These are phyloP conservation scores for Papilionanthe hybrid DNA, from an alignment of 116 monocot species.

Conservation along the genomic window DNA sequence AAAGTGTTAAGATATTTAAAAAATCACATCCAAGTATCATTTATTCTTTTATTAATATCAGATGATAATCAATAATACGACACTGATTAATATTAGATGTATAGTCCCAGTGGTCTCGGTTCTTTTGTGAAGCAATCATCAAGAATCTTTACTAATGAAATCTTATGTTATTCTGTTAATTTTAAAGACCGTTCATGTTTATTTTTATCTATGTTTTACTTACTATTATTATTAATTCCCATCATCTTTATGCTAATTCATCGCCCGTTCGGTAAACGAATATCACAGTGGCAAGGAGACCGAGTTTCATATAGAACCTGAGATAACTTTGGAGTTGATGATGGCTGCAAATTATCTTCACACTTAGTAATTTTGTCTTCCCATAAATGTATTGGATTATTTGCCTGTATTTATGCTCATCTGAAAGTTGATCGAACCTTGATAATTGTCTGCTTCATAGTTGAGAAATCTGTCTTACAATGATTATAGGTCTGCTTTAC, in stretches of 20 bases:
- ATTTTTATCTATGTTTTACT: not conserved
- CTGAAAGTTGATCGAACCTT: not conserved
- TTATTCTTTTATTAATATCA: too few relatives aligned
- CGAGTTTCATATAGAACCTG: slow-evolving; percentile 90
- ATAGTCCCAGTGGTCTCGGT: too few relatives aligned
- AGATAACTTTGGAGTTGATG: slow-evolving; percentile 90
- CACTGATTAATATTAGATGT: too few relatives aligned
- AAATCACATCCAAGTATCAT: too few relatives aligned
- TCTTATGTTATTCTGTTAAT: too few relatives aligned
- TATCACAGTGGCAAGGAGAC: slow-evolving; percentile 85
- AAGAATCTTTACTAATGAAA: too few relatives aligned
- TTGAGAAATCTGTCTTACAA: not conserved
- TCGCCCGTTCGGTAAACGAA: slow-evolving; percentile 4
- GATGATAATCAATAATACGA: too few relatives aligned
- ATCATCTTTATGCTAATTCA: not conserved
- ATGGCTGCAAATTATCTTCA: slow-evolving; percentile 98
- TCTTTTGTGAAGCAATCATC: too few relatives aligned
- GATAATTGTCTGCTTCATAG: not conserved
- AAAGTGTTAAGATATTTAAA: too few relatives aligned
- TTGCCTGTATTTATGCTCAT: not conserved
- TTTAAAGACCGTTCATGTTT: too few relatives aligned
- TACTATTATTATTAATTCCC: not conserved
- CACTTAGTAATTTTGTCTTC: not conserved
- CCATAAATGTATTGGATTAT: not conserved
- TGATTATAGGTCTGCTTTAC: not conserved